Evolutionary conservation across 371 early-diverging fungal species (phyloP).

Genomic region (Mucor indicus): DNA sequence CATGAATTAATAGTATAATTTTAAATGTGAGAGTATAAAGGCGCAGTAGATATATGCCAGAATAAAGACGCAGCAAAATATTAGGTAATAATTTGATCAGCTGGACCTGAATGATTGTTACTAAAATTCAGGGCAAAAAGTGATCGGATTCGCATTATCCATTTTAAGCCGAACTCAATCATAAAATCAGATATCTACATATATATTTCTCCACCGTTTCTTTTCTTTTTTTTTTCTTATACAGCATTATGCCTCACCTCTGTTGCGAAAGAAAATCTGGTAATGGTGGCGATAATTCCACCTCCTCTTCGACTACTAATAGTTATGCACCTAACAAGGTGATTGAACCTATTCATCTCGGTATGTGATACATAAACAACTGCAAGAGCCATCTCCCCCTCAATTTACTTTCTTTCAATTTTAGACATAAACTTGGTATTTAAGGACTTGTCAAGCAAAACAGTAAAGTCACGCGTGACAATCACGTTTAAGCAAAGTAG

Average conservation of each 20-base stretch:
- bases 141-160: too few species aligned
- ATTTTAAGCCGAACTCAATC: too few species aligned
- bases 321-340: constrained; percentile 44
- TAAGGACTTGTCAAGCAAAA: constrained; percentile 19
- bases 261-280: constrained; percentile 1
- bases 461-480: constrained; percentile 17
- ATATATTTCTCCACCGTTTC: too few species aligned
- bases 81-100: too few species aligned
- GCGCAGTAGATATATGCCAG: too few species aligned
- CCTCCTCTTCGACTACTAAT: constrained; percentile 21
- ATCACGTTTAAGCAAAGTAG: constrained; percentile 30
- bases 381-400: background rate
- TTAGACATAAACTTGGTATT: constrained; percentile 35
- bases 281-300: constrained; percentile 6
- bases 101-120: too few species aligned
- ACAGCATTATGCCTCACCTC: background rate
- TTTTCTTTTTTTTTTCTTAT: too few species aligned
- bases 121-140: too few species aligned
- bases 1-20: too few species aligned
- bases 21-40: too few species aligned
- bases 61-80: too few species aligned
- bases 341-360: constrained; percentile 40
- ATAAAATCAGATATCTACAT: too few species aligned
- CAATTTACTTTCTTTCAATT: background rate
- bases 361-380: constrained; percentile 8